Conservation (phyloP, 495 filamentous ascomycete genomes). For the Annulohypoxylon stygium region DNA sequence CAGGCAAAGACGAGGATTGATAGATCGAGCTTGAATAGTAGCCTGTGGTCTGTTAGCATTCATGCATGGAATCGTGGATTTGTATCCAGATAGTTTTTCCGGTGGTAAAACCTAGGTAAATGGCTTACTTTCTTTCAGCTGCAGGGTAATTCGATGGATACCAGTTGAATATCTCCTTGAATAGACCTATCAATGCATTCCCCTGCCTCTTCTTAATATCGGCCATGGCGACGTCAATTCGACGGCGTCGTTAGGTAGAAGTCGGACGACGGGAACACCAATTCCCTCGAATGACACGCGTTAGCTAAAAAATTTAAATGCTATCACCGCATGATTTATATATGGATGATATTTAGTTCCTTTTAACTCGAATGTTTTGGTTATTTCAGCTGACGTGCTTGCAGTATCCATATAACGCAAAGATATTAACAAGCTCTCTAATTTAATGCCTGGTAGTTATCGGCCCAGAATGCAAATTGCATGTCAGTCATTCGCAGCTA, state of each 20-base stretch:
- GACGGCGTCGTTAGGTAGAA: background rate
- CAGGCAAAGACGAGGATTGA: constrained; percentile 56
- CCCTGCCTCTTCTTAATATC: constrained; percentile 35
- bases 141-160: constrained; percentile 60
- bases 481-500: background rate
- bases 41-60: constrained; percentile 46
- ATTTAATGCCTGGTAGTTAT: constrained; percentile 1
- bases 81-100: background rate
- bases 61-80: constrained; percentile 19
- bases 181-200: constrained; percentile 46
- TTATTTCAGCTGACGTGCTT: constrained; percentile 10
- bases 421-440: background rate
- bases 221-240: constrained; percentile 15
- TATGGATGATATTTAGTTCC: constrained; percentile 1
- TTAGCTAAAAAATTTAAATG: background rate
- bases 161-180: constrained; percentile 66
- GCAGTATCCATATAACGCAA: constrained; percentile 5
- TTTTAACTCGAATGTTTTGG: constrained; percentile 6
- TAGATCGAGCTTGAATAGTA: constrained; percentile 53
- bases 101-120: constrained; percentile 17
- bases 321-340: background rate
- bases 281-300: background rate
- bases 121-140: constrained; percentile 59
- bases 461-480: background rate
- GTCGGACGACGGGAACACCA: background rate